Base-by-base conservation (phyloP, 2,329 filamentous ascomycete species). In the Thelonectria rubi region DNA sequence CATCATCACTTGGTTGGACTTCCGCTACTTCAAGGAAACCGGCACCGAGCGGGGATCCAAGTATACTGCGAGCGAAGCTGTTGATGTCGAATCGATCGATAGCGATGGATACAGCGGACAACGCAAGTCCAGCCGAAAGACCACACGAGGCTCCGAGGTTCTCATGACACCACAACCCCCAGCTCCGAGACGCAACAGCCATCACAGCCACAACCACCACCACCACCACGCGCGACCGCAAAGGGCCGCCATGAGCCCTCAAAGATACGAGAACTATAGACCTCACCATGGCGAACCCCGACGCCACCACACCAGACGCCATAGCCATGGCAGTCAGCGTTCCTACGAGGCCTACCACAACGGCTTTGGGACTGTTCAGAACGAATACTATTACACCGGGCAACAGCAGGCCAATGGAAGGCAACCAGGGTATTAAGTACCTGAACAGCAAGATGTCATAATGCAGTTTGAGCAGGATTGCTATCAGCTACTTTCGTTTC, bases 61-160 rank as follows among this genome's bases (percentile, higher is more conserved):
- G n/a, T 59, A 59, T 24, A 15, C 26, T 30, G 18, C 32, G 7
- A 18, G 43, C 14, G 46, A 59, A 14, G 49, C 49, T 11, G 24
- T 43, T 14, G 56, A 59, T 26, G 18, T 53, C 21, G 43, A 40
- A 32, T 59, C 49, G 5, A 42, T 53, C n/a, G 48, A 58, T 24
- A 40, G 40, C 8, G 55, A 52, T 40, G 18, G 48, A 4, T n/a
- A 43, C 15, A 46, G 47, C 24, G 47, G 52, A 17, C 20, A 9
- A 8, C n/a, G 21, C 34, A 56, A 56, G 37, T 20, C n/a, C 42
- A n/a, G 30, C 15, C 30, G 32, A 15, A 24, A 26, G 2, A 43
- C 18, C n/a, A 18, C 34, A 5, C 20, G 20, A 15, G 53, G 21
- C 10, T 11, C 43, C 21, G 53, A 55, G 11, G 39, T 48, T 21